Percentiles rank a stretch among this genome's conserved stretches.
Conservation (phyloP, 225 moss, liverwort and hornwort genomes). For the Sphagnum tenellum region DNA sequence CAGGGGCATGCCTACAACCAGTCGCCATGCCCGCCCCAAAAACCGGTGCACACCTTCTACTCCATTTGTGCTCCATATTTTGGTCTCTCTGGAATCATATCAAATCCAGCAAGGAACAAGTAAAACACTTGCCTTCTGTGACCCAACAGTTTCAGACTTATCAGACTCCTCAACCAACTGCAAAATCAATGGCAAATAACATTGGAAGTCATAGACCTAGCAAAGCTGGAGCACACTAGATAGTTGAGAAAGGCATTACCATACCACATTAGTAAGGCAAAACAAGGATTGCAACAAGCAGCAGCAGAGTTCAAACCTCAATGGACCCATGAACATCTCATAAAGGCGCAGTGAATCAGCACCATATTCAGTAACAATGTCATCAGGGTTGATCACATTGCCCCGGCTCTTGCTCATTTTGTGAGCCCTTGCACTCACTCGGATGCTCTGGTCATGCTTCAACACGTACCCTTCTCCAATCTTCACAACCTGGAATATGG, state of each 20-base stretch:
- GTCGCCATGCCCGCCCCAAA: conserved; percentile 88
- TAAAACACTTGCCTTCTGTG: not conserved
- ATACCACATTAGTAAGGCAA: not conserved
- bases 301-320: conserved; percentile 33
- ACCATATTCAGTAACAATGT: conserved; percentile 77
- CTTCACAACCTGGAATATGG: conserved; percentile 54
- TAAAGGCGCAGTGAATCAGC: conserved; percentile 94
- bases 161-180: too few relatives aligned
- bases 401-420: conserved; percentile 99
- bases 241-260: too few relatives aligned
- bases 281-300: not conserved
- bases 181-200: too few relatives aligned
- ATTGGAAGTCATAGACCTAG: too few relatives aligned
- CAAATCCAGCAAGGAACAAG: not conserved
- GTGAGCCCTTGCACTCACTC: conserved; percentile 79
- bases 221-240: too few relatives aligned
- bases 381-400: conserved; percentile 94
- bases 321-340: conserved; percentile 99
- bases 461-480: conserved; percentile 76
- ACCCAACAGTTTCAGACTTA: too few relatives aligned
- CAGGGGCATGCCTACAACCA: conserved; percentile 62
- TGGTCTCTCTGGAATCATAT: conserved; percentile 53
- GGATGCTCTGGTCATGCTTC: conserved; percentile 55
- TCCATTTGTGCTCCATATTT: conserved; percentile 93
- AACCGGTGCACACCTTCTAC: conserved; percentile 97